Conservation (phyloP, 306 rosid species). For the Carpinus fangiana region DNA sequence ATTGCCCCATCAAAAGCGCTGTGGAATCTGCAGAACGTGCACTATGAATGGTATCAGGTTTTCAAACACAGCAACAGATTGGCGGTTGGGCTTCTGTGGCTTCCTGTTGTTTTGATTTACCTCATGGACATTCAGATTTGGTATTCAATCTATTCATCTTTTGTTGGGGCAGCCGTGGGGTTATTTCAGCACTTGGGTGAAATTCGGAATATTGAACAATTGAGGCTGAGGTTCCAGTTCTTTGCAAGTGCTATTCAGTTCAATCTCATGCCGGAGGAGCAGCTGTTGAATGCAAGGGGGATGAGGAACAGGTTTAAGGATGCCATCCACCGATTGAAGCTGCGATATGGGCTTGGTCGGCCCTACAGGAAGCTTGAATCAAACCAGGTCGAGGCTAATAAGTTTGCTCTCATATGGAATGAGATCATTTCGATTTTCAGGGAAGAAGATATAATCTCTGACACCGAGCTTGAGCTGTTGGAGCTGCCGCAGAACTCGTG, state of each 20-base stretch:
- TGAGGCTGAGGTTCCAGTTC: slow-evolving; percentile 94
- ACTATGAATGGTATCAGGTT: slow-evolving; percentile 68
- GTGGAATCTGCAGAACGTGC: slow-evolving; percentile 39
- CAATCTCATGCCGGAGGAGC: slow-evolving; percentile 98
- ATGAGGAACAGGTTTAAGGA: slow-evolving; percentile 83
- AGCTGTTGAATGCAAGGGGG: slow-evolving; percentile 72
- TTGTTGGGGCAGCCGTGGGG: slow-evolving; percentile 84
- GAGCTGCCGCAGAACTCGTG: slow-evolving; percentile 88
- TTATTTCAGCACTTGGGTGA: slow-evolving; percentile 91
- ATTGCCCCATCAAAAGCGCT: slow-evolving; percentile 66
- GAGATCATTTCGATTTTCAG: slow-evolving; percentile 84
- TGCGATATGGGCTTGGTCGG: slow-evolving; percentile 93
- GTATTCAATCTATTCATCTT: slow-evolving; percentile 88
- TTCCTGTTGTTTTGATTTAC: slow-evolving; percentile 84
- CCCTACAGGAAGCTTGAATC: slow-evolving; percentile 89
- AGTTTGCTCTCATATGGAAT: slow-evolving; percentile 94
- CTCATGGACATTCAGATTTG: slow-evolving; percentile 94
- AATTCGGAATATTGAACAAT: slow-evolving; percentile 83
- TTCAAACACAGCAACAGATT: slow-evolving; percentile 52
- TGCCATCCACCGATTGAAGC: slow-evolving; percentile 83
- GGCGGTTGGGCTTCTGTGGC: slow-evolving; percentile 77
- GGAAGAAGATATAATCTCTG: slow-evolving; percentile 96
- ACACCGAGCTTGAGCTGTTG: slow-evolving; percentile 78
- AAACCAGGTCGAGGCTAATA: slow-evolving; percentile 83
- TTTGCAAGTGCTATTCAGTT: slow-evolving; percentile 94